Base-by-base conservation (phyloP, 139 green algal species). In the Tetratostichococcus sp. region DNA sequence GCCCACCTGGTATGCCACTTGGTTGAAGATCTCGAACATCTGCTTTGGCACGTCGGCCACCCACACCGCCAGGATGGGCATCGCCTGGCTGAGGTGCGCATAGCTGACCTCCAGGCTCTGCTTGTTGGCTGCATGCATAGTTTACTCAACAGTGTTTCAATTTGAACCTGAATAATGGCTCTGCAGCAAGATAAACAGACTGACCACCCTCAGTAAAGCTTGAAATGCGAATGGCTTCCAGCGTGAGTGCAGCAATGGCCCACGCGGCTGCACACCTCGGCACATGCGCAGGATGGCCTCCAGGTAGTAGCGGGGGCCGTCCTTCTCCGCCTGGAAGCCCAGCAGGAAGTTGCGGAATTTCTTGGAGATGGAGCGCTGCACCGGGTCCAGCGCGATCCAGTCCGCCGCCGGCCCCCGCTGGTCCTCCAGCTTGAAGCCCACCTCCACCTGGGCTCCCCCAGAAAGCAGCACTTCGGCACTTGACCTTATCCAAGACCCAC, bases 101-200 rank as follows among this genome's bases (percentile, higher is more conserved):
- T 93, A 99, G 71, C 88, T 78, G 17, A 99, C 87, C 73, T 97
- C 89, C 75, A 99, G 83, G 67, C 74, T 89, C 75, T 88, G 81
- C 57, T 82, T 80, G 83, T 96, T 95, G 76, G 76, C 87, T 89
- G 84, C 72, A 70, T 21, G 50, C 39, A 50, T n/a, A n/a, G n/a
- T n/a, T n/a, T n/a, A n/a, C n/a, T n/a, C n/a, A n/a, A n/a, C n/a
- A n/a, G n/a, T n/a, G n/a, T n/a, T n/a, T n/a, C n/a, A n/a, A n/a
- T n/a, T n/a, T n/a, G n/a, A n/a, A n/a, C n/a, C n/a, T n/a, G n/a
- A n/a, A n/a, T n/a, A n/a, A n/a, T n/a, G n/a, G n/a, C n/a, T n/a
- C n/a, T n/a, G n/a, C n/a, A n/a, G n/a, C n/a, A n/a, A n/a, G n/a
- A n/a, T n/a, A n/a, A n/a, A n/a, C n/a, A n/a, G n/a, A n/a, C n/a